Evolutionary conservation across 2,329 filamentous ascomycete genomes (phyloP), one percentile per base, ranked within the genome.

Genomic region (Penicillium sp.): DNA sequence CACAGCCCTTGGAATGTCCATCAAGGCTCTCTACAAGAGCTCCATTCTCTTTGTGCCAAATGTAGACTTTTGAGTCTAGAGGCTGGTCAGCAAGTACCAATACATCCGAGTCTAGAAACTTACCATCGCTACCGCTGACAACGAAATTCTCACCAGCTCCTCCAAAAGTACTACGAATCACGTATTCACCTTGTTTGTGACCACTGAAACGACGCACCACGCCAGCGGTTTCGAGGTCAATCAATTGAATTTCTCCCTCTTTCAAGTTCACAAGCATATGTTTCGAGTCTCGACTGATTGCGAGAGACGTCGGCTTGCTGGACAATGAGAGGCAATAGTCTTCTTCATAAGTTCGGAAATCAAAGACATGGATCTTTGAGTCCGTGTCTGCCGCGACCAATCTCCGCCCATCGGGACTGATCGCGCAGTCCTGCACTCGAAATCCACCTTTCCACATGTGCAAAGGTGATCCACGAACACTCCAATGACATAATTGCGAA

Each of bases 141-240:
- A 98, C 89, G 73, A 97, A 97, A 71, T 89, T 93, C 76, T 97
- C 92, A 57, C 90, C 88, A 1, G 93, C 93, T 31, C 95, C 95
- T 19, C 95, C 95, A 75, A 97, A 95, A 0, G 82, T 80, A 67
- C 88, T 90, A 50, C 93, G 84, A 57, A 99, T 96, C 54, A 97
- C 84, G 69, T 81, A 96, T 2, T 88, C 79, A 53, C 86, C 88
- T 60, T 92, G 90, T 44, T 82, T 84, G 60, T 93, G 89, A 0
- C 91, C 93, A 16, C 85, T 80, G 70, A 90, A 98, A 64, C 82
- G 87, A 64, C 89, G 87, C 4, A 93, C 79, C n/a, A 87, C 80
- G 31, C 88, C 85, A 19, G 87, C 85, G 2, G 87, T 88, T 10
- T 87, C 82, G 31, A 96, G 84, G 68, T 96, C 88, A 64, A 97